These are phyloP conservation scores for Aspergillus cejpii DNA, from an alignment of 2,329 filamentous ascomycete species.

Conservation along the genomic window DNA sequence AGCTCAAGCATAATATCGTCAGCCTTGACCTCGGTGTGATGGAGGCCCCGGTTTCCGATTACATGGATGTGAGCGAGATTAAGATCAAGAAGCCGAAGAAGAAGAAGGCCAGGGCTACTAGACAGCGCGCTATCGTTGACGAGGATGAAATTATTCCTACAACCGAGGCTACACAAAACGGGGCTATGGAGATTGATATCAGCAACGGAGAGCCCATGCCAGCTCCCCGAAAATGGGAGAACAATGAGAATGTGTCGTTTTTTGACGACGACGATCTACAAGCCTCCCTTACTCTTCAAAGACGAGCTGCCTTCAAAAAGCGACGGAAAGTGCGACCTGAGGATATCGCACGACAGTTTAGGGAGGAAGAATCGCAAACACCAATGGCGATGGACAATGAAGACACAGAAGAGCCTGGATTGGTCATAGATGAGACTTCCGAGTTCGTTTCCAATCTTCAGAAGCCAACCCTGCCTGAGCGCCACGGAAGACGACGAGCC, in stretches of 20 bases:
- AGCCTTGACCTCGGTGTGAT: slow-evolving; percentile 63
- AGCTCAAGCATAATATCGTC: slow-evolving; percentile 61
- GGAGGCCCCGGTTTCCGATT: slow-evolving; percentile 70
- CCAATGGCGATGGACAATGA: slow-evolving; percentile 55
- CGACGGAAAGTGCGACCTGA: slow-evolving; percentile 80
- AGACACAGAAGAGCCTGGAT: slow-evolving; percentile 52
- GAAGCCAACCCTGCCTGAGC: slow-evolving; percentile 55
- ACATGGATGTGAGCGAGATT: slow-evolving; percentile 75
- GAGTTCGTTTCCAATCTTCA: slow-evolving; percentile 87
- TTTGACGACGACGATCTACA: slow-evolving; percentile 92
- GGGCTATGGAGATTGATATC: slow-evolving; percentile 69
- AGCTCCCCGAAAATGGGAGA: slow-evolving; percentile 56
- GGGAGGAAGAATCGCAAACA: slow-evolving; percentile 52
- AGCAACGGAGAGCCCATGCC: slow-evolving; percentile 35
- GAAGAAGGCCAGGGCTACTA: slow-evolving; percentile 67
- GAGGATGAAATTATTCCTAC: slow-evolving; percentile 52
- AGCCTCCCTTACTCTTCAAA: slow-evolving; percentile 73
- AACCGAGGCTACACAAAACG: slow-evolving; percentile 31
- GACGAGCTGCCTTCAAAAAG: slow-evolving; percentile 80
- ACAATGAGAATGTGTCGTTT: slow-evolving; percentile 58
- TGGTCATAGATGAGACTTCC: slow-evolving; percentile 93
- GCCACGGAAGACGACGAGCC: slow-evolving; percentile 38
- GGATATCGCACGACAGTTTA: slow-evolving; percentile 75
- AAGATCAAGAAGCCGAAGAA: slow-evolving; percentile 95
- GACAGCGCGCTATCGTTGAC: slow-evolving; percentile 57